phyloP scores from a whole-genome alignment of 805 yeast genomes.

The Schwanniomyces pseudopolymorphus region DNA sequence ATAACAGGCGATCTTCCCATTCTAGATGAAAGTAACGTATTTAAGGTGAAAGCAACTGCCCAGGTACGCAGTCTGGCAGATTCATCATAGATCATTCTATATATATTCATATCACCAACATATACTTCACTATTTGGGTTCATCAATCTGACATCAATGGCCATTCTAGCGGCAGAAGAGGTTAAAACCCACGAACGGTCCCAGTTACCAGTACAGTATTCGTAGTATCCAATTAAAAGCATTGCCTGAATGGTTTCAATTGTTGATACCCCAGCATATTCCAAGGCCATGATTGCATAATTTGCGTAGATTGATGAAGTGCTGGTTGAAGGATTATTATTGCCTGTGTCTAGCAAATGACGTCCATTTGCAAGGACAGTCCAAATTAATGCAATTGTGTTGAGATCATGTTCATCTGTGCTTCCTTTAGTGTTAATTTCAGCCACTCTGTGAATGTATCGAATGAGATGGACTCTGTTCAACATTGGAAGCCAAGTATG shows the following conservation, averaged over 20 bases:
- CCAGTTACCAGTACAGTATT: constrained; percentile 23
- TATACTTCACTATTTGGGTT: constrained; percentile 1
- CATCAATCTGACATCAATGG: constrained; percentile 24
- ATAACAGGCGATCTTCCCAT: constrained; percentile 24
- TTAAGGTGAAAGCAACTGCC: constrained; percentile 19
- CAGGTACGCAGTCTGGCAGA: constrained; percentile 20
- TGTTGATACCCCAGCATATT: constrained; percentile 18
- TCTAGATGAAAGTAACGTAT: constrained; percentile 21
- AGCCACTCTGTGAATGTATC: constrained; percentile 10
- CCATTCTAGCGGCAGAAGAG: constrained; percentile 22
- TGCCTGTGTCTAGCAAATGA: constrained; percentile 2
- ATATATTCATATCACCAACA: constrained; percentile 2
- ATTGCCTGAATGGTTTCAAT: constrained; percentile 24
- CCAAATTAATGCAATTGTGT: constrained; percentile 20
- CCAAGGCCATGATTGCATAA: constrained; percentile 20
- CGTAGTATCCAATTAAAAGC: constrained; percentile 18
- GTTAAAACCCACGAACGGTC: constrained; percentile 22
- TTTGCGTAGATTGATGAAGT: constrained; percentile 11
- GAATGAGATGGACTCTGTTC: constrained; percentile 15
- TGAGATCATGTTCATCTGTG: constrained; percentile 9
- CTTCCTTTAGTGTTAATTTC: constrained; percentile 1
- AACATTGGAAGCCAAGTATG: constrained; percentile 25
- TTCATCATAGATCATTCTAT: constrained; percentile 11
- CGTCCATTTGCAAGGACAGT: constrained; percentile 17
- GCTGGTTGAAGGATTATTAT: constrained; percentile 1